Base-by-base conservation (phyloP, 768 basidiomycete genomes). In the Crucibulum laeve region DNA sequence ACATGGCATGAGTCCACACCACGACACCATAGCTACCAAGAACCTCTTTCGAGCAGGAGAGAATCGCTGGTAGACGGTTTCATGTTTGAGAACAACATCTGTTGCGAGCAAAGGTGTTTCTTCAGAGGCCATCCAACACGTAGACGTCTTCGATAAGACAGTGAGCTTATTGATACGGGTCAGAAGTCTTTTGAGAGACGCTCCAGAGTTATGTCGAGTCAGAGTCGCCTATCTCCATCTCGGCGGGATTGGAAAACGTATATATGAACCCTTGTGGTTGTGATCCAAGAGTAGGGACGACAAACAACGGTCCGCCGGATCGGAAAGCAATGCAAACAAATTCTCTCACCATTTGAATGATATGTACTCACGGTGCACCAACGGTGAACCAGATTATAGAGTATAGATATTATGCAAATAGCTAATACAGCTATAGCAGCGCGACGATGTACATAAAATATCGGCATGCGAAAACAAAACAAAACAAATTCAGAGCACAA, bases 1-100 rank as follows among this genome's bases (percentile, higher is more conserved):
- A 88, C 87, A 67, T 17, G 80, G 80, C 41, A 89, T 60, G 19
- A 88, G 62, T 4, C 81, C 85, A 33, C 74, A 74, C 48, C 71
- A 71, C 3, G 84, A 78, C 0, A 82, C 76, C 22, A 87, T 66
- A 0, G 68, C 63, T 4, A 82, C 59, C 35, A 90, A 80, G 4
- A 58, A 35, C n/a, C 61, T 58, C 57, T 87, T 90, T 50, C 67
- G 65, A 22, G 52, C 5, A 3, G 51, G 53, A 2, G 71, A 70
- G 62, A 89, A 89, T n/a, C 79, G 72, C 22, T 73, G 55, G 53
- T 86, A 89, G 0, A 82, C 54, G 5, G 53, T 52, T 22, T 66
- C 55, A 39, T 63, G 68, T 15, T 51, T 49, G 22, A 25, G n/a
- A 19, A 23, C 26, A 22, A 42, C 42, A 14, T 47, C 15, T 3